phyloP scores from a whole-genome alignment of 1,284 basidiomycete genomes.

The Cryptococcus wingfieldii region DNA sequence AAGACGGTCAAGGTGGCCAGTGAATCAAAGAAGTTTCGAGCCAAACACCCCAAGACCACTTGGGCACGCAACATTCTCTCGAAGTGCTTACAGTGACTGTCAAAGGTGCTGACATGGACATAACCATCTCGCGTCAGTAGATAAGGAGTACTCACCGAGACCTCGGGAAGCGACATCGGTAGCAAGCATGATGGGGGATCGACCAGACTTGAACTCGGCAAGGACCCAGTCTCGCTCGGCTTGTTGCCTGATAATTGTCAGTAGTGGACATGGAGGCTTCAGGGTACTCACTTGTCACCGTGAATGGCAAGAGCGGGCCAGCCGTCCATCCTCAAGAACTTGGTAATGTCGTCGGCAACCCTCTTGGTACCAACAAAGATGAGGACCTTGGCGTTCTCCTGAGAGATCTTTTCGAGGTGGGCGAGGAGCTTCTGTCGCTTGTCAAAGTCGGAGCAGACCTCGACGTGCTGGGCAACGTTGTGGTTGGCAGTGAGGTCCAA shows the following conservation, averaged over 20 bases:
- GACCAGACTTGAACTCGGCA: conserved; percentile 95
- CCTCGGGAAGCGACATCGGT: conserved; percentile 98
- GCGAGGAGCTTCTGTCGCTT: conserved; percentile 95
- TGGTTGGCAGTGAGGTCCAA: conserved; percentile 98
- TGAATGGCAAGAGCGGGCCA: conserved; percentile 99
- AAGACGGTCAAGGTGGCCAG: not conserved
- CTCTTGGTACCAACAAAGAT: conserved; percentile 99
- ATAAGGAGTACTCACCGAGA: conserved; percentile 75
- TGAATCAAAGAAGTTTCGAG: conserved; percentile 6
- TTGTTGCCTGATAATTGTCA: conserved; percentile 59
- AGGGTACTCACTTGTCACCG: conserved; percentile 70
- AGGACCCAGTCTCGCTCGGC: conserved; percentile 97
- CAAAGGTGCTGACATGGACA: conserved; percentile 4
- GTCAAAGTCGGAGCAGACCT: conserved; percentile 96
- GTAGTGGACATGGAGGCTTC: not conserved
- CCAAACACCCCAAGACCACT: conserved; percentile 15
- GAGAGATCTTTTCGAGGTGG: conserved; percentile 93
- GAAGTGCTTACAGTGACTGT: conserved; percentile 12
- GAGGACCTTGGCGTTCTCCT: conserved; percentile 96
- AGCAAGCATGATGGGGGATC: conserved; percentile 96
- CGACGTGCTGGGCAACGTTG: conserved; percentile 93
- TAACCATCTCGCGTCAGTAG: conserved; percentile 10
- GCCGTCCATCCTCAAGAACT: conserved; percentile 92
- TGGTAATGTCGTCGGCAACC: conserved; percentile 96
- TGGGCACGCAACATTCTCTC: conserved; percentile 13